Base-by-base conservation (phyloP, 352 stramenopile species). In the Aphanomyces euteiches region DNA sequence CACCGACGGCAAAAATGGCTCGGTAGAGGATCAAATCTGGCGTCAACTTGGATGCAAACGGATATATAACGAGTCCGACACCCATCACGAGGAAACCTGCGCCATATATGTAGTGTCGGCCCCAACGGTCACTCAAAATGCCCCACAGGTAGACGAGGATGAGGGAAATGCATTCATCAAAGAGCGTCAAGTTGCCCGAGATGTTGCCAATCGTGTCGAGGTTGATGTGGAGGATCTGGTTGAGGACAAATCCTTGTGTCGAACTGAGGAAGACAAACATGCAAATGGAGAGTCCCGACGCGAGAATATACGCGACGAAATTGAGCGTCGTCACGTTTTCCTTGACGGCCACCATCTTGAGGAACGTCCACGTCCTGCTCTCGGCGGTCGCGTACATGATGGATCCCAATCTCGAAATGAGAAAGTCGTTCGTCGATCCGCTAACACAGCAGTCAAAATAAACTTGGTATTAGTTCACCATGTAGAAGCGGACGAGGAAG, bases 221-320 rank as follows among this genome's bases (percentile, higher is more conserved):
- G 59, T 48, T 12, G 15, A 67, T 37, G 28, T 40, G 41, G 19
- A 67, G 37, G 17, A 67, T 67, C 34, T 67, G 38, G 41, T 50
- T 50, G 5, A 67, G 21, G 38, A 67, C 59, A 40, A 67, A 67
- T 6, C 59, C 59, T 50, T 67, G 59, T 36, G 59, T 67, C 3
- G 59, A 67, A 36, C 59, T 67, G 19, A 67, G 43, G 41, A 67
- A 67, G 40, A 67, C 59, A 54, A 56, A 67, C 59, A 67, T 67
- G 59, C 59, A 67, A n/a, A 67, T 67, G 13, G 59, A 37, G 8
- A 67, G 59, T 5, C 39, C 59, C 41, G 59, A 54, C 40, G 59
- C 59, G 38, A 67, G 21, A 45, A 67, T 50, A 36, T 57, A 67
- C 41, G 59, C 59, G 5, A 67, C 21, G 41, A 67, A 67, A 45